Evolutionary conservation across 176 grass and related monocot species (phyloP), one percentile per base, ranked within the genome.

Genomic region (Musa beccarii): DNA sequence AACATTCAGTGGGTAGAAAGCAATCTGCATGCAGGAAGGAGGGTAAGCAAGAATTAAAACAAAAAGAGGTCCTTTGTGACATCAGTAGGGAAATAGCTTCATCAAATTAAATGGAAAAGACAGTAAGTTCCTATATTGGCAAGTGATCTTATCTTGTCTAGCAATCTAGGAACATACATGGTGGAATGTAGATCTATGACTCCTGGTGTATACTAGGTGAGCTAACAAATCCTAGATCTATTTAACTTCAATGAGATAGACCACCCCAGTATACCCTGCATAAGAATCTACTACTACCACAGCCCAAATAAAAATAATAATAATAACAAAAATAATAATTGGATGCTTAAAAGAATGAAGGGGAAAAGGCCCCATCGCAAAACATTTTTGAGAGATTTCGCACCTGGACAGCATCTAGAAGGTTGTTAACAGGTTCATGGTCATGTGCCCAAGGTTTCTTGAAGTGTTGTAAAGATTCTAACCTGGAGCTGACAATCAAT

Each of bases 371-470:
- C 34, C 34, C 34, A 43, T 43, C 6, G 34, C 34, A 26, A 25
- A 66, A 43, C 34, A 43, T 43, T 6, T 43, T 50, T 20, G 17
- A 70, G 15, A 51, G 49, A 52, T 54, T 49, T 81, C 84, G 26
- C 86, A 99, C 96, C 80, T 99, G 65, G 49, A 99, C 81, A 76
- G 96, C 96, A 59, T 94, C 96, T 50, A 85, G 75, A 80, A 99
- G 80, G 43, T 81, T 92, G 20, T 53, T 81, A 54, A 92, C 62
- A 71, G 96, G 84, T 85, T 94, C 86, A 71, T 92, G 85, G 22
- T 94, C 88, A 89, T 99, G 90, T 21, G 95, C 96, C 91, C 91
- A 99, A 71, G 96, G 79, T 79, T 88, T 83, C 82, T 99, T 99
- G 84, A 99, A 99, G 74, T 89, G 54, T 75, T 89, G 89, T 79